A percentile compares a stretch with the other conserved stretches of the same genome.
phyloP scores from a whole-genome alignment of 1,284 basidiomycete genomes.

The Apiotrichum siamense region DNA sequence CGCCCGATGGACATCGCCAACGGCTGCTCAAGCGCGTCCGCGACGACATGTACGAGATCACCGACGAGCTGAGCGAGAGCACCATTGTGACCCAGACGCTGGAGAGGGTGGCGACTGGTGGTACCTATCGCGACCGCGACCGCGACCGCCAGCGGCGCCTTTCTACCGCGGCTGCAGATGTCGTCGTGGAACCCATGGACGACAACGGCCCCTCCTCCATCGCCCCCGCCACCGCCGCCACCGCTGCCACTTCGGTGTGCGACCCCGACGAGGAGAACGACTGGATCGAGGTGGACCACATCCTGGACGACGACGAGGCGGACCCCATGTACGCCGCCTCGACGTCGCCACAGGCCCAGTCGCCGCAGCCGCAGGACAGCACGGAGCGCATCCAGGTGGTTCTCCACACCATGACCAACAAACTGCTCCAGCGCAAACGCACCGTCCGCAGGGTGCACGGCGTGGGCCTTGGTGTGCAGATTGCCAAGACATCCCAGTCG shows the following conservation, averaged over 20 bases:
- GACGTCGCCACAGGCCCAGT: not conserved
- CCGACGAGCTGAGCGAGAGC: conserved; percentile 45
- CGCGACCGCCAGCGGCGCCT: not conserved
- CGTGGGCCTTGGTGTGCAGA: conserved; percentile 1
- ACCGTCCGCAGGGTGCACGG: conserved; percentile 36
- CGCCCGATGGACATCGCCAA: not conserved
- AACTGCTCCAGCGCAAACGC: conserved; percentile 46
- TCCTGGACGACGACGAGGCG: conserved; percentile 15
- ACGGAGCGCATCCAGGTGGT: conserved; percentile 46
- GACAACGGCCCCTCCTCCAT: not conserved
- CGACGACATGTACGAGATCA: conserved; percentile 47
- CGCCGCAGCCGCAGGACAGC: conserved; percentile 17
- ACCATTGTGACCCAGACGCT: conserved; percentile 31
- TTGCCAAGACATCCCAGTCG: conserved; percentile 2
- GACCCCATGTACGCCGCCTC: not conserved
- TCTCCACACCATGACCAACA: conserved; percentile 49
- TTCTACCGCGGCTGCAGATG: conserved; percentile 2
- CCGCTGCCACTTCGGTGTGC: not conserved
- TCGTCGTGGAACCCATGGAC: conserved; percentile 16
- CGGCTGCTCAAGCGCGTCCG: conserved; percentile 17
- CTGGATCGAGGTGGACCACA: conserved; percentile 45
- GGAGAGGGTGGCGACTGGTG: conserved; percentile 11
- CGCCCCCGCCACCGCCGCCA: not conserved
- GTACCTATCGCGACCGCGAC: not conserved
- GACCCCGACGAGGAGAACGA: conserved; percentile 30